Evolutionary conservation across 495 filamentous ascomycete genomes (phyloP), one percentile per base, ranked within the genome.

Genomic region (Schizothecium vesticola): DNA sequence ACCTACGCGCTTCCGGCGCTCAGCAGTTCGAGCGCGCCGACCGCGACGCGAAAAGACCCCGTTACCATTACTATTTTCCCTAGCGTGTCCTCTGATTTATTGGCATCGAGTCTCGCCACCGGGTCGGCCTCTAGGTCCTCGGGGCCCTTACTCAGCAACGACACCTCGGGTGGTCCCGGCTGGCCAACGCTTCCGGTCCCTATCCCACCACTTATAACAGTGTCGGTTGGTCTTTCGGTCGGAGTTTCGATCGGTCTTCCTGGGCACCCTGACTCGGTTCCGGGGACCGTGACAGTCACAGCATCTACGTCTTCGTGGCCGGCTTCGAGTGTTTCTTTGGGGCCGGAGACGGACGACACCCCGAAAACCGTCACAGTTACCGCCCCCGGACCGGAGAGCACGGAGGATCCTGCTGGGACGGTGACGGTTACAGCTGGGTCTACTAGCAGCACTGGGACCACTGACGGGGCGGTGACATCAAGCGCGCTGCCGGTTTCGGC

Each of bases 51-150:
- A 10, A 24, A 13, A 6, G 69, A 51, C n/a, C 71, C 71, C 13
- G 58, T 70, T 28, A 73, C 73, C 4, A 43, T 72, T 19, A 74
- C 72, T 1, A 63, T 70, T 0, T 68, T 57, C 55, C 72, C 72
- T 23, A 59, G 43, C 24, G 55, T 43, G 16, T 68, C 63, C 22
- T 16, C 43, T 1, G 33, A 21, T 10, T 22, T 51, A 24, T 22
- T 6, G 56, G 13, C 56, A 36, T 25, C 58, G 19, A 13, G 5
- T 22, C 22, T 59, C 22, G 58, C 58, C 16, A 28, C 58, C 12
- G 58, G 23, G 9, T 28, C 22, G 6, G 11, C 26, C 24, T 12
- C 22, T 25, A 59, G 26, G 9, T 59, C 58, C 58, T 58, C 56
- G n/a, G 26, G 23, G 22, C 6, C 58, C 23, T 59, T 59, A 25